Percentiles rank a stretch among this genome's conserved stretches.
Conservation (phyloP, 352 stramenopile species). For the Elongisporangium undulatum region DNA sequence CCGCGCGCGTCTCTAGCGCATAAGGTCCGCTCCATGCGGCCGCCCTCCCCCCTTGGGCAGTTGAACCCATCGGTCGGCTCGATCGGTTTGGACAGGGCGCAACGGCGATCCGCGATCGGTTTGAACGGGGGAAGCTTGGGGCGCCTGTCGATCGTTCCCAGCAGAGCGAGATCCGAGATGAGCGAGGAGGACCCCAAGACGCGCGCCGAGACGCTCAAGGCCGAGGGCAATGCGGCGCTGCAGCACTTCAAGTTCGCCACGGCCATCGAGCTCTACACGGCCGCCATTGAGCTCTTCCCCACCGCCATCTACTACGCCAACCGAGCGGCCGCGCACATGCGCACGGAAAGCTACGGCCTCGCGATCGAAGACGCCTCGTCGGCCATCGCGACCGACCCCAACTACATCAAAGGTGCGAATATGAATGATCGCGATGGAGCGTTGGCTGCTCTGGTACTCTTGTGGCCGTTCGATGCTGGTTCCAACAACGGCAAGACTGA, state of each 20-base stretch:
- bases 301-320: slow-evolving; percentile 94
- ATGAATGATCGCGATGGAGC: neutral
- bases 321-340: slow-evolving; percentile 95
- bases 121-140: neutral
- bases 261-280: slow-evolving; percentile 87
- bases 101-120: neutral
- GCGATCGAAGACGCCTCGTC: slow-evolving; percentile 96
- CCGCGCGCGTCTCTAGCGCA: neutral
- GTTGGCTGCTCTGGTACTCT: neutral
- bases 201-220: slow-evolving; percentile 77
- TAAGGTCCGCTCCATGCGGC: no score
- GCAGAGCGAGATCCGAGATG: neutral
- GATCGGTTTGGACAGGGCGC: neutral
- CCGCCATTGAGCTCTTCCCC: slow-evolving; percentile 83
- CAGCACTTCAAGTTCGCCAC: slow-evolving; percentile 73
- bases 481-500: neutral
- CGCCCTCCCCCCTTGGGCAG: no score
- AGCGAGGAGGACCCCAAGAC: slow-evolving; percentile 10
- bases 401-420: slow-evolving; percentile 92
- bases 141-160: neutral
- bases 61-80: neutral
- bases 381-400: slow-evolving; percentile 92
- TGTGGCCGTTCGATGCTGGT: neutral
- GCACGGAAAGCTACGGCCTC: slow-evolving; percentile 97
- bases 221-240: slow-evolving; percentile 81